Conservation (phyloP, 257 asterid genomes). For the Rauvolfia tetraphylla region DNA sequence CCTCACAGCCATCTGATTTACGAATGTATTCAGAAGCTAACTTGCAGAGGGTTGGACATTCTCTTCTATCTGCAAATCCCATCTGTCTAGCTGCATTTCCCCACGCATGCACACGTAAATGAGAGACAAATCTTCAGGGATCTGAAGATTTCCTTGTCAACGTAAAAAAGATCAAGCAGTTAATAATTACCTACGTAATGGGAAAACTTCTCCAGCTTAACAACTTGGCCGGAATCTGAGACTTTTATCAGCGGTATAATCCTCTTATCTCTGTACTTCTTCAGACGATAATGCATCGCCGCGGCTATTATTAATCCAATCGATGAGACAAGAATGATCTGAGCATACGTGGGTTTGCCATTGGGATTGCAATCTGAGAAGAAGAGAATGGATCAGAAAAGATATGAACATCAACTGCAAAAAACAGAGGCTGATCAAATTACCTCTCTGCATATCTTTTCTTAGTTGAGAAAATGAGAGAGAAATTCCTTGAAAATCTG, state of each 20-base stretch:
- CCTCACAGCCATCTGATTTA: slow-evolving; percentile 75
- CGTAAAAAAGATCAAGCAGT: slow-evolving; percentile 13
- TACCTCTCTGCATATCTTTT: slow-evolving; percentile 20
- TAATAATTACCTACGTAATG: slow-evolving; percentile 80
- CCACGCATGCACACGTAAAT: slow-evolving; percentile 7
- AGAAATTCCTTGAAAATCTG: slow-evolving; percentile 14
- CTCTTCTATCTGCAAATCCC: slow-evolving; percentile 70
- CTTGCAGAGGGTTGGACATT: slow-evolving; percentile 76
- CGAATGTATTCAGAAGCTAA: slow-evolving; percentile 81
- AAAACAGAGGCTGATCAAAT: no score
- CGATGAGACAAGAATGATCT: slow-evolving; percentile 67
- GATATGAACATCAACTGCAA: no score
- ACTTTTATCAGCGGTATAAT: slow-evolving; percentile 55
- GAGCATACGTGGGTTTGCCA: slow-evolving; percentile 37
- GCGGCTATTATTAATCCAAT: slow-evolving; percentile 70
- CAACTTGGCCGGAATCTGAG: slow-evolving; percentile 59
- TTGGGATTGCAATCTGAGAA: slow-evolving; percentile 31
- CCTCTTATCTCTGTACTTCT: slow-evolving; percentile 45
- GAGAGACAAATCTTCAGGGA: background rate
- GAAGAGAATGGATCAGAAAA: background rate
- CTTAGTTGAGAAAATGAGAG: background rate
- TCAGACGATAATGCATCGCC: slow-evolving; percentile 58
- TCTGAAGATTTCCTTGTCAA: background rate
- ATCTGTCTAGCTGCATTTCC: slow-evolving; percentile 74
- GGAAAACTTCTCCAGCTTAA: slow-evolving; percentile 68